Evolutionary conservation across 371 early-diverging fungal genomes (phyloP), one percentile per base, ranked within the genome.

Genomic region (Sanchytrium tribonematis): DNA sequence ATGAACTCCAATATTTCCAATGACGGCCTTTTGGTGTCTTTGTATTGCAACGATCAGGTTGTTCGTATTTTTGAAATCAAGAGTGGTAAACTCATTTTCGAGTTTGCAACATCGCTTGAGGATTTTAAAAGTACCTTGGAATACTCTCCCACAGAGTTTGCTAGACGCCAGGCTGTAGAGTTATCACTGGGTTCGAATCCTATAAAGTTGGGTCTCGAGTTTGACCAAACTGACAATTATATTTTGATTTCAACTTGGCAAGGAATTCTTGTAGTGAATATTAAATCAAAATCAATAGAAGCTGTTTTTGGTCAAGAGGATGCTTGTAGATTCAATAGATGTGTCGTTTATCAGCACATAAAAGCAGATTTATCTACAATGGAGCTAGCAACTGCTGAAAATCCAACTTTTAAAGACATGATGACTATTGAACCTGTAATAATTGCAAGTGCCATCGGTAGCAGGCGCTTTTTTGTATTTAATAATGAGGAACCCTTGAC

Each of bases 211-310:
- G 12, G 48, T 22, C 22, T 5, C 48, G 22, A 5, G 22, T 97
- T 95, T 78, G 96, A 97, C 77, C 87, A 90, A 48, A 86, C 89
- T 66, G 85, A 90, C 27, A 79, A 86, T 71, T 90, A 90, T 74
- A 74, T 95, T 71, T 83, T 95, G 67, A 91, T 89, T 74, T 84
- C 92, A 2, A 88, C 91, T 22, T 76, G 93, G 65, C 77, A 93
- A 31, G 96, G 97, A n/a, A 89, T 97, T 71, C 94, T 94, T 78
- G 78, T 91, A 5, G 83, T 94, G 68, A 88, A 91, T 74, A 80
- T 91, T 17, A 76, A 74, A 29, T 84, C 89, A 66, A 91, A 90
- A 81, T 85, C 84, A 73, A 89, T 92, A 1, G 84, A 82, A 5
- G 78, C 84, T 28, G 74, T 97, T 0, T 79, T 94, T 73, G 96